Evolutionary conservation across 148 eudicot species (phyloP), one percentile per base, ranked within the genome.

Genomic region (Fagopyrum tataricum): DNA sequence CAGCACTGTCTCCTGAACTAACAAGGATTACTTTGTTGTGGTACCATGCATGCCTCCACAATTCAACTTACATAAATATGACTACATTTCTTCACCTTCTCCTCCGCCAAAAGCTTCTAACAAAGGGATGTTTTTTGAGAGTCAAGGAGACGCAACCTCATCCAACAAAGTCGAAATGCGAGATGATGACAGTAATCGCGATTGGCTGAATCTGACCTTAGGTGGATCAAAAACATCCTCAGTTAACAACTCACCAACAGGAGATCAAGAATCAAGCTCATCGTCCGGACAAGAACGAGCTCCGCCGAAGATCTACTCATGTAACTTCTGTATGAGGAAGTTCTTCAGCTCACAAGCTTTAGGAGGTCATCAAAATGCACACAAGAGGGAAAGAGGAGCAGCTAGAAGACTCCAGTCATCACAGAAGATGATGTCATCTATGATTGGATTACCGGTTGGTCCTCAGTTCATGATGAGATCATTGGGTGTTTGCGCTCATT

Each of bases 351-450:
- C 96, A 44, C 96, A 90, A 78, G 96, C 96, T 47, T 71, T 90
- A 47, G 96, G 96, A 0, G 96, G 96, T 17, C 96, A 90, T 75
- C 96, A 90, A 67, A 90, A 90, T 74, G 96, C 96, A 13, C 96
- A 90, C 76, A 90, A 86, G 76, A 82, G 89, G 61, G 96, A 90
- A 75, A 79, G 96, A 78, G 87, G 84, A 12, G 84, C 83, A 13
- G 92, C 87, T 20, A 88, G 81, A 74, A 79, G 90, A 71, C 79
- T 76, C 39, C 87, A 87, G 67, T 77, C 89, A 15, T 76, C 89
- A 18, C 88, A 81, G 42, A 74, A 74, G 70, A 78, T 83, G 82
- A 78, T 83, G 84, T 77, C 81, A 82, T 72, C 82, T 17, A 82
- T 79, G 83, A 79, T 77, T 78, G 77, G 78, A 23, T 49, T 83